Evolutionary conservation across 164 flowering plant genomes (phyloP).

Genomic region (Magnolia changhungtana): DNA sequence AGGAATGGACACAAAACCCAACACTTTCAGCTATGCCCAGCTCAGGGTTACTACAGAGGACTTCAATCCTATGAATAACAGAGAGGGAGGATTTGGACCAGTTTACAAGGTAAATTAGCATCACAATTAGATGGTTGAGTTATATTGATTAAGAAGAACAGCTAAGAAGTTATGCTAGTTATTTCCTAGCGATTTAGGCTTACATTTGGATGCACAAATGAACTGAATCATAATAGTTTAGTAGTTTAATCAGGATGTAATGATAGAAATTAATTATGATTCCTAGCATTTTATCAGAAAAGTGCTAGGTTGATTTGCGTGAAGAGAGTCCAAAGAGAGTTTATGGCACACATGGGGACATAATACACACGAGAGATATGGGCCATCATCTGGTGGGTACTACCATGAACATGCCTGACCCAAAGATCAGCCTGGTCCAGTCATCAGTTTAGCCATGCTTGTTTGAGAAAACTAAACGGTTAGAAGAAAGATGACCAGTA

Average conservation of each 20-base stretch:
- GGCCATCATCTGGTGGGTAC: not conserved
- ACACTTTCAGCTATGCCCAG: constrained; percentile 56
- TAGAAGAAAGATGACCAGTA: not conserved
- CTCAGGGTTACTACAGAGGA: constrained; percentile 57
- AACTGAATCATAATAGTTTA: not conserved
- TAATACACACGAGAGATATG: not conserved
- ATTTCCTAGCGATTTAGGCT: not conserved
- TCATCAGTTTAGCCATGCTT: not conserved
- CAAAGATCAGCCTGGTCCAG: not conserved
- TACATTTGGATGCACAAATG: not conserved
- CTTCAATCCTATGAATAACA: constrained; percentile 48
- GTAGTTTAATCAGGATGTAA: not conserved
- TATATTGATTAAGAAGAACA: not conserved
- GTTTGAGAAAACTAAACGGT: not conserved
- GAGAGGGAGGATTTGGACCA: constrained; percentile 20
- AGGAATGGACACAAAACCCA: constrained; percentile 45
- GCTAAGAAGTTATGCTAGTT: not conserved
- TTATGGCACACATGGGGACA: not conserved
- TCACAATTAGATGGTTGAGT: not conserved
- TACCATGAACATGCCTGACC: too few relatives aligned
- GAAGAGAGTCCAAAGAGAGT: not conserved
- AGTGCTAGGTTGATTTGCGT: not conserved
- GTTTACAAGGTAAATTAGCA: constrained; percentile 36
- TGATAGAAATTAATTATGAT: not conserved
- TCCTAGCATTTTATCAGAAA: not conserved